Percentiles rank a stretch among this genome's conserved stretches.
Evolutionary conservation across 257 asterid genomes (phyloP).

Genomic region (Gentiana dahurica): DNA sequence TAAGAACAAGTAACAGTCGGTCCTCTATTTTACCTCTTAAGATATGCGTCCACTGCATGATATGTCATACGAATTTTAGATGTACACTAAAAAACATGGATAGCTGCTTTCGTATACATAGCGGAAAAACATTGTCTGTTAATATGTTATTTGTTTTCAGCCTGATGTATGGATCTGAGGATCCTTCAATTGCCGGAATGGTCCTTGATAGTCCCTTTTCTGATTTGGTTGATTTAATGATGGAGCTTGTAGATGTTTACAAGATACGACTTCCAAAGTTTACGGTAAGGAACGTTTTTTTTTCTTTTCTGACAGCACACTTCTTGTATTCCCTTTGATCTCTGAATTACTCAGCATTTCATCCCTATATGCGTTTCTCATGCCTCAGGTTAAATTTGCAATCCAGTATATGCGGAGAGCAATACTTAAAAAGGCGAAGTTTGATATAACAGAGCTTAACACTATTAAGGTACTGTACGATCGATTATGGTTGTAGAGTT

Average conservation of each 20-base stretch:
- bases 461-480: conserved; percentile 56
- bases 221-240: conserved; percentile 91
- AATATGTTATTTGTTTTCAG: conserved; percentile 36
- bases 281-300: conserved; percentile 40
- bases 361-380: not conserved
- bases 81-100: no score
- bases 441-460: conserved; percentile 72
- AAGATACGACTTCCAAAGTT: conserved; percentile 87
- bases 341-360: no score
- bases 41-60: no score
- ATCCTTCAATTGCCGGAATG: conserved; percentile 99
- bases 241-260: conserved; percentile 89
- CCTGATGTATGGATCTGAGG: conserved; percentile 92
- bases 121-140: no score
- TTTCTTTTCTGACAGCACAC: no score
- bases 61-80: no score
- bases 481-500: not conserved
- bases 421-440: conserved; percentile 72
- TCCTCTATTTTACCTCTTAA: no score
- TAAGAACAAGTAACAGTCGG: no score
- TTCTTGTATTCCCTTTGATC: no score
- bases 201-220: conserved; percentile 94
- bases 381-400: conserved; percentile 69
- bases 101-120: no score
- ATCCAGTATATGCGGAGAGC: conserved; percentile 86